These are phyloP conservation scores for Phytophthora syringae DNA, from an alignment of 352 stramenopile genomes.

Conservation along the genomic window DNA sequence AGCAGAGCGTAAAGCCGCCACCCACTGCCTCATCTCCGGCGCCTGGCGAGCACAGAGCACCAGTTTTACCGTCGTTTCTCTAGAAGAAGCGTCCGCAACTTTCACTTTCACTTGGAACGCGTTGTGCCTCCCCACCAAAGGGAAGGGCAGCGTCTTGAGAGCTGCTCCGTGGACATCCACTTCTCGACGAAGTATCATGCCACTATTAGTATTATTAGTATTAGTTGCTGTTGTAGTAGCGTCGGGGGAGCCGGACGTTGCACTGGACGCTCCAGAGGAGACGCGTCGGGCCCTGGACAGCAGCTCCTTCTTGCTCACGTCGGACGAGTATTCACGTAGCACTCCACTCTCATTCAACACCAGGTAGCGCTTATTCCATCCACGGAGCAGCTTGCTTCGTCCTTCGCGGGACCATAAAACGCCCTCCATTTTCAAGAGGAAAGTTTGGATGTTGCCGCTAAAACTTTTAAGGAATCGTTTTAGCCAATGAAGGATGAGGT, in stretches of 20 bases:
- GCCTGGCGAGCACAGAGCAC: conserved; percentile 55
- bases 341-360: conserved; percentile 53
- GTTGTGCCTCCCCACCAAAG: conserved; percentile 47
- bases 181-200: conserved; percentile 60
- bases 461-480: conserved; percentile 8
- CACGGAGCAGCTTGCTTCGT: conserved; percentile 61
- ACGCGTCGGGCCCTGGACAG: not conserved
- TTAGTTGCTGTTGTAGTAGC: no score
- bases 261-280: no score
- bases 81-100: not conserved
- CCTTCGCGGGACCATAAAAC: conserved; percentile 57
- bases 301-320: conserved; percentile 23
- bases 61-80: conserved; percentile 26
- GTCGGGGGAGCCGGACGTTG: no score
- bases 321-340: conserved; percentile 59
- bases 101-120: conserved; percentile 58
- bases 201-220: conserved; percentile 27
- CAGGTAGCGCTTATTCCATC: conserved; percentile 79
- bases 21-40: conserved; percentile 57
- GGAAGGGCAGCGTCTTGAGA: conserved; percentile 59
- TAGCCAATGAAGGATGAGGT: conserved; percentile 14
- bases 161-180: conserved; percentile 40
- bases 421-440: conserved; percentile 58
- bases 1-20: conserved; percentile 37
- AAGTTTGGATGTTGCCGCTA: no score